Evolutionary conservation across 176 grass and related monocot species (phyloP), one percentile per base, ranked within the genome.

Genomic region (Lolium multiflorum): DNA sequence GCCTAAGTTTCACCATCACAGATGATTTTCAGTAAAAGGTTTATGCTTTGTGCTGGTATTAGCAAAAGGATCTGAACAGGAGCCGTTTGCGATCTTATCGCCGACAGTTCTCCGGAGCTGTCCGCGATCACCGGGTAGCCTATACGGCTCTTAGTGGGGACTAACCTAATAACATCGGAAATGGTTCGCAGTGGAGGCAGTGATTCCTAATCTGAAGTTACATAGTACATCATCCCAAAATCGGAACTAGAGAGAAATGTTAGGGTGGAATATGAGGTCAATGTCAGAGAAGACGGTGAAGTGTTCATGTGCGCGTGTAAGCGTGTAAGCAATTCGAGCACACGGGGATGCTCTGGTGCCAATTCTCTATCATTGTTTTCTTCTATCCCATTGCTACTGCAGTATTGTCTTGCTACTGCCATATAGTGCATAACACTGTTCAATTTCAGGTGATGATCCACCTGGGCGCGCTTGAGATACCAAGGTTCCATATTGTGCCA

Each of bases 221-320:
- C 71, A 4, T 16, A 74, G 22, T 46, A 51, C 3, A 46, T 0
- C 13, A 5, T 74, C 6, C 21, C 46, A 16, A 7, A 12, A 26
- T 0, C 25, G 22, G 17, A 51, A 15, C 44, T 15, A 74, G 22
- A 22, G 46, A 75, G 22, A 75, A 52, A 3, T 75, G 72, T 7
- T 52, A 51, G 72, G 72, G 22, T 51, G 72, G 72, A 75, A 75
- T 75, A 75, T 52, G 72, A 75, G 47, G 72, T 75, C 22, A 51
- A 75, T 3, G 14, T 75, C 8, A 75, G 46, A 75, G 72, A 75
- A 75, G 47, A 75, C 8, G 24, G 72, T 0, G 72, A 52, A 2
- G 46, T 0, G 3, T 31, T 75, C 72, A 75, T 10, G 72, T 52
- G 72, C 7, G 24, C 28, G 24, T 31, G 47, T 15, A 51, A 75